phyloP scores from a whole-genome alignment of 139 green algal genomes.

The Edaphochlamys debaryana region DNA sequence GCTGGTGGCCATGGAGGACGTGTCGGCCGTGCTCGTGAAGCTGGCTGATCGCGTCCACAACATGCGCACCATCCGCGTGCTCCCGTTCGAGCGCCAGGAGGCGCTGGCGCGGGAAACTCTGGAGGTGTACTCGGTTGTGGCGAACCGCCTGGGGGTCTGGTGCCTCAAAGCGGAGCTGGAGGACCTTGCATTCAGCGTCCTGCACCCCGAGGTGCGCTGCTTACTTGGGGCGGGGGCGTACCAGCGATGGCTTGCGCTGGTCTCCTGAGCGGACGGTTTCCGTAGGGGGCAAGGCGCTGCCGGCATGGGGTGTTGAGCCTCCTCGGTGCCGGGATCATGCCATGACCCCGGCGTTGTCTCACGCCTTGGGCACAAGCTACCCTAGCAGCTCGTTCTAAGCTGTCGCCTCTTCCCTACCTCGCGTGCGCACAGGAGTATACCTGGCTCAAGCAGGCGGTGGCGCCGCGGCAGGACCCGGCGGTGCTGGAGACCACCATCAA shows the following conservation, averaged over 20 bases:
- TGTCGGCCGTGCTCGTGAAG: slow-evolving; percentile 81
- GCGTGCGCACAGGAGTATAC: slow-evolving; percentile 46
- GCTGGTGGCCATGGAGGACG: slow-evolving; percentile 62
- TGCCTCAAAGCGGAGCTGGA: slow-evolving; percentile 92
- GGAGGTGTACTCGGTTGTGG: slow-evolving; percentile 86
- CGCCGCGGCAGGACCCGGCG: slow-evolving; percentile 41
- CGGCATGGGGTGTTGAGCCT: no score
- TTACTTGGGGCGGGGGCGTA: no score
- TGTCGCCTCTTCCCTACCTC: no score
- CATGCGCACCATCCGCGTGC: slow-evolving; percentile 65
- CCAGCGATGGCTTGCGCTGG: no score
- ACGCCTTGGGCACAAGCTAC: no score
- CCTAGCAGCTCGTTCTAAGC: no score
- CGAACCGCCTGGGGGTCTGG: slow-evolving; percentile 87
- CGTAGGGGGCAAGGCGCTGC: no score
- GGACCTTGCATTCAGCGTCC: slow-evolving; percentile 85
- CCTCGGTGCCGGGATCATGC: no score
- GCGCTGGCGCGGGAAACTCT: slow-evolving; percentile 78
- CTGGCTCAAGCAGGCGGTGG: slow-evolving; percentile 38
- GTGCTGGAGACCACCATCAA: slow-evolving; percentile 55
- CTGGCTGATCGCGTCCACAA: slow-evolving; percentile 86
- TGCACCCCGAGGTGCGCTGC: slow-evolving; percentile 53
- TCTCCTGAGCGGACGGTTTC: no score
- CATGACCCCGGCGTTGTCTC: no score
- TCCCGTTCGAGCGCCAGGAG: slow-evolving; percentile 34